Conservation (phyloP, 1,284 basidiomycete genomes). For the Gymnopus androsaceus region DNA sequence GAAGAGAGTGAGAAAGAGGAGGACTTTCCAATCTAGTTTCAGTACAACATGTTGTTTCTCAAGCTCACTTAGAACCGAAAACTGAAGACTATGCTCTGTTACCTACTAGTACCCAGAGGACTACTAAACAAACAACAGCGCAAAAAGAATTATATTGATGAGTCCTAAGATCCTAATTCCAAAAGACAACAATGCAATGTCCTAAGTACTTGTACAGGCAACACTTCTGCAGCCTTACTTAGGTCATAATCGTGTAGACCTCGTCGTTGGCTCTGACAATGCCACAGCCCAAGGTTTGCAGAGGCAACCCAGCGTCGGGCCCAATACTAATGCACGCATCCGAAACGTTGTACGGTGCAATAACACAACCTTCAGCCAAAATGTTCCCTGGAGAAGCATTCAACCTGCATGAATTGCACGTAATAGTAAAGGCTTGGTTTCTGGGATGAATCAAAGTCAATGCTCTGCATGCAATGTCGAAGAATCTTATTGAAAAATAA, state of each 20-base stretch:
- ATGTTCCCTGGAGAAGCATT: slow-evolving; percentile 1
- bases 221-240: no score
- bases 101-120: background rate
- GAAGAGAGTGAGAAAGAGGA: no score
- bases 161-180: no score
- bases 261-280: background rate
- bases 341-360: background rate
- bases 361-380: background rate
- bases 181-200: no score
- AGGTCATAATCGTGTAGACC: background rate
- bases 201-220: no score
- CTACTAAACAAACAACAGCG: no score
- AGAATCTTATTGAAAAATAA: background rate
- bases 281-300: background rate
- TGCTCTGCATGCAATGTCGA: no score
- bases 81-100: no score
- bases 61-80: no score
- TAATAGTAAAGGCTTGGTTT: slow-evolving; percentile 4
- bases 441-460: background rate
- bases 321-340: slow-evolving; percentile 2
- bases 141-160: no score
- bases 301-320: background rate
- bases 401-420: background rate
- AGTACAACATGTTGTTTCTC: no score
- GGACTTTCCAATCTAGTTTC: no score